Conservation (phyloP, 2,329 filamentous ascomycete genomes). For the Alternaria sp. region DNA sequence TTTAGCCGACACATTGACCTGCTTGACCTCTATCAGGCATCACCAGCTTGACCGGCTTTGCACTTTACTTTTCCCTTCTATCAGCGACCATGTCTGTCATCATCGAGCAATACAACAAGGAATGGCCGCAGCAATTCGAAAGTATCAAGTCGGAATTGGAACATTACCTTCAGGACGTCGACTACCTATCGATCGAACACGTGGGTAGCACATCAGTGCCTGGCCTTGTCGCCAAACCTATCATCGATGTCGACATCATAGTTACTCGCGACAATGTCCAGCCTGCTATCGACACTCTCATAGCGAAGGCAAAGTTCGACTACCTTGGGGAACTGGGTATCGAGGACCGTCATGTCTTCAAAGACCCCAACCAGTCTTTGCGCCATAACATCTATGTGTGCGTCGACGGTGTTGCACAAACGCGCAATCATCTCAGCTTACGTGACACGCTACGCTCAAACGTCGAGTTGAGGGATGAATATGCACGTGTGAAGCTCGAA, state of each 20-base stretch:
- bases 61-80: not conserved
- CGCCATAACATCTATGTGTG: constrained; percentile 51
- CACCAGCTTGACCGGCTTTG: not conserved
- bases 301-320: constrained; percentile 41
- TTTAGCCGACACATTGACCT: constrained; percentile 16
- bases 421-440: constrained; percentile 52
- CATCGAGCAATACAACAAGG: constrained; percentile 39
- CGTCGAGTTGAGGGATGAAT: constrained; percentile 42
- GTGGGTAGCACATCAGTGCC: constrained; percentile 52
- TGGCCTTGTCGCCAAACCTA: constrained; percentile 48
- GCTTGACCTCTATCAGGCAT: not conserved
- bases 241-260: constrained; percentile 51
- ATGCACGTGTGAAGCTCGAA: constrained; percentile 32
- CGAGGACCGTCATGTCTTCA: constrained; percentile 47
- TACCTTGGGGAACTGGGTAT: constrained; percentile 51
- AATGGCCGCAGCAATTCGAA: constrained; percentile 41
- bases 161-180: constrained; percentile 22
- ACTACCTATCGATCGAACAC: constrained; percentile 46
- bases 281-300: constrained; percentile 41
- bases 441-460: constrained; percentile 48
- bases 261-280: constrained; percentile 36
- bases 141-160: constrained; percentile 30
- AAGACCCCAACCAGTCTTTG: constrained; percentile 40
- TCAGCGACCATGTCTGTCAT: constrained; percentile 28
- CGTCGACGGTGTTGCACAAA: constrained; percentile 43